Evolutionary conservation across 306 rosid genomes (phyloP).

Genomic region (Heteromeles arbutifolia): DNA sequence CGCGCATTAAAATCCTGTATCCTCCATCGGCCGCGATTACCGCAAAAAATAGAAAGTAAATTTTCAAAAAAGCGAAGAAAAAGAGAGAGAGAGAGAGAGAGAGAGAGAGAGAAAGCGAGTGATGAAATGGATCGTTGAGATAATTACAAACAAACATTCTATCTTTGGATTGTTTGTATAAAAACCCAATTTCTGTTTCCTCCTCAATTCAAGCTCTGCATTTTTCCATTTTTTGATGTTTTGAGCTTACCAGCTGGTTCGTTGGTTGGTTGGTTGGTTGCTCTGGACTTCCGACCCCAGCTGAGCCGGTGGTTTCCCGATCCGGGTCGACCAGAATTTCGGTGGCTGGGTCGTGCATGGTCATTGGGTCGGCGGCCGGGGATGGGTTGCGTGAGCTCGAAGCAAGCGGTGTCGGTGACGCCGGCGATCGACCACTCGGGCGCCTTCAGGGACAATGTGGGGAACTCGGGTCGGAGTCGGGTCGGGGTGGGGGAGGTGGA

Average conservation of each 20-base stretch:
- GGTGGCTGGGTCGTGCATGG: not conserved
- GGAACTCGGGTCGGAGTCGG: slow-evolving; percentile 42
- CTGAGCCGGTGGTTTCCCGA: not conserved
- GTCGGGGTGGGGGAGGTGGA: slow-evolving; percentile 18
- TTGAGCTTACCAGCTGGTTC: not conserved
- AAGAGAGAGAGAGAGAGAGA: not conserved
- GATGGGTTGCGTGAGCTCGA: slow-evolving; percentile 92
- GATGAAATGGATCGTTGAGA: not conserved
- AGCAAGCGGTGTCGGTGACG: slow-evolving; percentile 87
- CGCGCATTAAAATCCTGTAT: slow-evolving; percentile 18
- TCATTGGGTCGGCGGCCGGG: not conserved
- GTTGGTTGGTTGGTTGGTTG: not conserved
- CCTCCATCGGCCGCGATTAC: slow-evolving; percentile 58
- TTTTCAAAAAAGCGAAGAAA: not conserved
- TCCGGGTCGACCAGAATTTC: slow-evolving; percentile 14
- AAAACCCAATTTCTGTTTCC: not conserved
- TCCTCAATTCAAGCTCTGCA: not conserved
- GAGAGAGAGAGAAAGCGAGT: not conserved
- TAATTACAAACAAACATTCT: slow-evolving; percentile 11
- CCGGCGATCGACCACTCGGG: slow-evolving; percentile 80
- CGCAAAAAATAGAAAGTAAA: slow-evolving; percentile 24
- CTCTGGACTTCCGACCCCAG: not conserved
- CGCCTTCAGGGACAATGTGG: slow-evolving; percentile 40
- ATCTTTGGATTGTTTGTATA: slow-evolving; percentile 15
- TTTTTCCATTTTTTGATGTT: not conserved